These are phyloP conservation scores for Letharia lupina DNA, from an alignment of 495 filamentous ascomycete species.

Conservation along the genomic window DNA sequence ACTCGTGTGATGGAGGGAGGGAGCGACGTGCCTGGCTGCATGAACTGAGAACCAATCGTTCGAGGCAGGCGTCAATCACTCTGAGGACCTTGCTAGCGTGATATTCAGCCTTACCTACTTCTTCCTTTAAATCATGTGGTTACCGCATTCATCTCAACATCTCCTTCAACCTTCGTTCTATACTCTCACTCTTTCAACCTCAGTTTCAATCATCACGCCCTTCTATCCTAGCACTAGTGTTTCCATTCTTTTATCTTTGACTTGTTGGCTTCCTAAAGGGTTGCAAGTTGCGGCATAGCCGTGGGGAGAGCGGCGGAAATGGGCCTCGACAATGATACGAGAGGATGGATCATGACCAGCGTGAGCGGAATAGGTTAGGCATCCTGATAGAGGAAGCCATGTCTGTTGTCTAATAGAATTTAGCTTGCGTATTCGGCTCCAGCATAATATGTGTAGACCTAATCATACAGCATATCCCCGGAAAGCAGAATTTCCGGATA, in stretches of 20 bases:
- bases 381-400: background rate
- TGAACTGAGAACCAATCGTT: constrained; percentile 15
- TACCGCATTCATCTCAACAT: constrained; percentile 4
- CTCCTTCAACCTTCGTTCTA: background rate
- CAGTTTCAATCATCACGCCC: background rate
- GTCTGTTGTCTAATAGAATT: background rate
- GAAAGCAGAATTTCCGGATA: constrained; percentile 71
- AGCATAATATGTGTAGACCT: constrained; percentile 81
- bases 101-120: background rate
- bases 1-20: constrained; percentile 18
- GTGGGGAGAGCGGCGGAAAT: constrained; percentile 36
- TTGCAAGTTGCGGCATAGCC: constrained; percentile 5
- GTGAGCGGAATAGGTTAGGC: constrained; percentile 70
- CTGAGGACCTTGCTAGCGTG: constrained; percentile 12
- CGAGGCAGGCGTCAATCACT: background rate
- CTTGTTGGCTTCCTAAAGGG: background rate
- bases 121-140: background rate
- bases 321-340: constrained; percentile 65
- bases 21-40: background rate
- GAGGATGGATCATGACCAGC: constrained; percentile 87
- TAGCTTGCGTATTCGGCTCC: constrained; percentile 75
- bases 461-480: constrained; percentile 59
- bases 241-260: background rate
- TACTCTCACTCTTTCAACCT: background rate
- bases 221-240: background rate